phyloP scores from a whole-genome alignment of 495 filamentous ascomycete genomes.

The Talaromyces wortmannii region DNA sequence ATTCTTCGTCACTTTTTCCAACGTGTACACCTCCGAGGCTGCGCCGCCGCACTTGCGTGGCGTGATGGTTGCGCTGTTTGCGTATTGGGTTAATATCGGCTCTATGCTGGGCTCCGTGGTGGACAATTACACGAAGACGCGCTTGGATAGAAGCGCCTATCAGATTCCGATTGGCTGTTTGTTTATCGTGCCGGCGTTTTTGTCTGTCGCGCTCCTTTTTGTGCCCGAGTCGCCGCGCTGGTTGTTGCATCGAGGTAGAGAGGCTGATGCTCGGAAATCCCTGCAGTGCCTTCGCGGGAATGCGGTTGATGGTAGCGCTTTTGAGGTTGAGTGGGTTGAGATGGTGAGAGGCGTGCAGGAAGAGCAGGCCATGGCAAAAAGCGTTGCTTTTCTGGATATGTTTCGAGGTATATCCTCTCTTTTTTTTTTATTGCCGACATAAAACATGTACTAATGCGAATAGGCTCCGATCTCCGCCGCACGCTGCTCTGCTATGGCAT shows the following conservation, averaged over 20 bases:
- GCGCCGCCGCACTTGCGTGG: slow-evolving; percentile 44
- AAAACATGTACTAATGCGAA: too few relatives aligned
- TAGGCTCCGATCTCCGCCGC: too few relatives aligned
- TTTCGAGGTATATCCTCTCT: too few relatives aligned
- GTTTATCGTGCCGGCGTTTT: slow-evolving; percentile 47
- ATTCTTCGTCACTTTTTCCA: too few relatives aligned
- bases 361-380: too few relatives aligned
- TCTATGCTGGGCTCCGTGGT: slow-evolving; percentile 55
- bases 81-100: slow-evolving; percentile 41
- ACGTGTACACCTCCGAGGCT: slow-evolving; percentile 28
- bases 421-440: too few relatives aligned
- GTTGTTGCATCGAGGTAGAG: slow-evolving; percentile 37
- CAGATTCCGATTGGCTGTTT: slow-evolving; percentile 53
- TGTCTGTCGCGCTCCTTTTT: slow-evolving; percentile 46
- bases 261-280: slow-evolving; percentile 40
- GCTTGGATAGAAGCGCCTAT: slow-evolving; percentile 31
- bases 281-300: slow-evolving; percentile 33
- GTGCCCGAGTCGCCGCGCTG: slow-evolving; percentile 61
- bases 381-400: too few relatives aligned
- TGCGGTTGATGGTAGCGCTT: neutral
- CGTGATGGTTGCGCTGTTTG: slow-evolving; percentile 42
- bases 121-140: slow-evolving; percentile 49
- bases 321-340: too few relatives aligned
- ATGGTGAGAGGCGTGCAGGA: too few relatives aligned
- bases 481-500: too few relatives aligned